Evolutionary conservation across 1,284 basidiomycete genomes (phyloP).

Genomic region (Fistulina hepatica): DNA sequence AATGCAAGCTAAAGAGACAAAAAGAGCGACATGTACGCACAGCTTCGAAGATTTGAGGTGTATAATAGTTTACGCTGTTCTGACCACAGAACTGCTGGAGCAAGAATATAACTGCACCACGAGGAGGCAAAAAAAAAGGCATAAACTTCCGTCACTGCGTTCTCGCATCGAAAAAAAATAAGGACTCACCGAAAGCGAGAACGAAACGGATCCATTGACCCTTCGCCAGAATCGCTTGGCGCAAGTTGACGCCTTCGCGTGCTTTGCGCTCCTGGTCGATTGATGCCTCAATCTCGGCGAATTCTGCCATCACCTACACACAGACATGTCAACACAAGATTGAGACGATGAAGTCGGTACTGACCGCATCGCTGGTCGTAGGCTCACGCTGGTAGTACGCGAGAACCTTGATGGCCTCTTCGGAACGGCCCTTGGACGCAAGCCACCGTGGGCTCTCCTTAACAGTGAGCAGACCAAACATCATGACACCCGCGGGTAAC

Average conservation of each 20-base stretch:
- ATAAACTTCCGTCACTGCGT: conserved; percentile 32
- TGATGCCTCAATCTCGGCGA: not conserved
- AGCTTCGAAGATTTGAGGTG: conserved; percentile 40
- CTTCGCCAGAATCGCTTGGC: not conserved
- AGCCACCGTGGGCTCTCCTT: conserved; percentile 37
- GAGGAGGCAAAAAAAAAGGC: conserved; percentile 42
- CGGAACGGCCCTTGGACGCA: conserved; percentile 29
- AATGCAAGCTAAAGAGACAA: too few species aligned
- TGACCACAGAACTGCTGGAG: conserved; percentile 46
- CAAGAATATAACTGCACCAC: conserved; percentile 40
- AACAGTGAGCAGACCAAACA: conserved; percentile 44
- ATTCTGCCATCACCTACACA: conserved; percentile 22
- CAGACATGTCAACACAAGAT: conserved; percentile 8
- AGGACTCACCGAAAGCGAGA: too few species aligned
- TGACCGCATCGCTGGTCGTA: conserved; percentile 33
- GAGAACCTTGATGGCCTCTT: conserved; percentile 31
- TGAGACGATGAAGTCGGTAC: too few species aligned
- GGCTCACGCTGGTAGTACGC: conserved; percentile 35
- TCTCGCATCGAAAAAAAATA: not conserved
- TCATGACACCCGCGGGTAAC: conserved; percentile 54
- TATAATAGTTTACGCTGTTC: conserved; percentile 50
- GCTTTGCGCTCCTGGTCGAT: not conserved
- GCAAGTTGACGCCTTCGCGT: not conserved
- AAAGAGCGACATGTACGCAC: conserved; percentile 4
- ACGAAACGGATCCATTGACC: not conserved